Conservation (phyloP, 2,329 filamentous ascomycete genomes). For the Fusarium transvaalense region DNA sequence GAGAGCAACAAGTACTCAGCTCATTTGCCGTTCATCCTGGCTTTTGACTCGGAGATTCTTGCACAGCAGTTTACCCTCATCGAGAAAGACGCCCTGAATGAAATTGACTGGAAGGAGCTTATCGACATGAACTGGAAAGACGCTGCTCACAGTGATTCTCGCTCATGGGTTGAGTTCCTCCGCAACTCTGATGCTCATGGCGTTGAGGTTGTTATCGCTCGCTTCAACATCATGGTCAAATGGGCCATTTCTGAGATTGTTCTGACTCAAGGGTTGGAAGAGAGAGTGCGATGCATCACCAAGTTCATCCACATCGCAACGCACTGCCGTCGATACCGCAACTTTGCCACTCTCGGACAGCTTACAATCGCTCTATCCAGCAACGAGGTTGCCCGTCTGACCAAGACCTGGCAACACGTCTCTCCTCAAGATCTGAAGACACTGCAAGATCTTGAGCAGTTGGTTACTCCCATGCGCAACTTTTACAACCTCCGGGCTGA, state of each 20-base stretch:
- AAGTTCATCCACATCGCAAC: slow-evolving; percentile 86
- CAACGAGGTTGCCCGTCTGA: slow-evolving; percentile 76
- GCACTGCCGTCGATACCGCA: slow-evolving; percentile 80
- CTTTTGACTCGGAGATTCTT: slow-evolving; percentile 81
- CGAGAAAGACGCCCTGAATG: slow-evolving; percentile 86
- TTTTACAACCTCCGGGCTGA: slow-evolving; percentile 82
- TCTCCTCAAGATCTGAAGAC: slow-evolving; percentile 73
- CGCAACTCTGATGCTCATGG: slow-evolving; percentile 78
- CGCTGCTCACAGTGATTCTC: slow-evolving; percentile 70
- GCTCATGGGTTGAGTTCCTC: slow-evolving; percentile 86
- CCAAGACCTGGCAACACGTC: slow-evolving; percentile 78
- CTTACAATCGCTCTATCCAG: slow-evolving; percentile 82
- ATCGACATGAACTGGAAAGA: slow-evolving; percentile 88
- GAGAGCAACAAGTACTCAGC: slow-evolving; percentile 59
- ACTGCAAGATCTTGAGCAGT: slow-evolving; percentile 75
- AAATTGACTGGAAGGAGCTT: slow-evolving; percentile 89
- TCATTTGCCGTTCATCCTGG: slow-evolving; percentile 84
- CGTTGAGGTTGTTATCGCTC: slow-evolving; percentile 85
- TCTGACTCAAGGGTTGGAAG: slow-evolving; percentile 77
- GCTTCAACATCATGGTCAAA: slow-evolving; percentile 90
- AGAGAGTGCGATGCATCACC: slow-evolving; percentile 80
- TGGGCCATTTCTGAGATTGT: slow-evolving; percentile 86
- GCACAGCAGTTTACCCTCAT: slow-evolving; percentile 88
- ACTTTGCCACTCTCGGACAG: slow-evolving; percentile 87
- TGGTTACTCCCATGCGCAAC: slow-evolving; percentile 82